Evolutionary conservation across 2,329 filamentous ascomycete genomes (phyloP), one percentile per base, ranked within the genome.

Genomic region (Fonsecaea nubica): DNA sequence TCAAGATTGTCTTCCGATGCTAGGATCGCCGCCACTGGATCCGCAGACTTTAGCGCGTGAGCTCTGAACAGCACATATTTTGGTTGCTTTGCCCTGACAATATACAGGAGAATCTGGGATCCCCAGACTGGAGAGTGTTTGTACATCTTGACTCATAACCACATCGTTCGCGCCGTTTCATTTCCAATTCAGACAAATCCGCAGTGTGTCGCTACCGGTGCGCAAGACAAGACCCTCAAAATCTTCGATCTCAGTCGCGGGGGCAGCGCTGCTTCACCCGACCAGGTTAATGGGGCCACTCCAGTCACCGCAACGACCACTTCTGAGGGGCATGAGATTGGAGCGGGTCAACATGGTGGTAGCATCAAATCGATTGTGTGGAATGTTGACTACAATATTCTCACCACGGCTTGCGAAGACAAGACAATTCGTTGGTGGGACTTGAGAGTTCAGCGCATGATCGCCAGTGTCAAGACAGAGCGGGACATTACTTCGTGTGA

Each of bases 311-410:
- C 71, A 3, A 93, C 57, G 25, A 69, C 63, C 30, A 68, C 66
- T n/a, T 63, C 67, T 1, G 67, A 69, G 48, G 72, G 69, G n/a
- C 68, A 70, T 75, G 95, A 98, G 77, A 94, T 99, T 72, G 95
- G 93, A 21, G 85, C 90, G 6, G 92, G 92, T 40, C 85, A 91
- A 12, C 95, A 99, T 77, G 89, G 86, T 15, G 91, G 91, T 55
- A 92, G 91, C 36, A 98, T 99, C 84, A 98, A 97, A 79, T 93
- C 92, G 65, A 96, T 99, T 68, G 91, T 96, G 68, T 99, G 95
- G 95, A 92, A 92, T 60, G 87, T 88, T 66, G 91, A 96, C 74
- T 90, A 91, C 58, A 96, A 95, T 74, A 88, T 94, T 69, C 83
- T 99, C 64, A 91, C 96, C 58, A 99, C 95, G 0, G 93, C 94